Base-by-base conservation (phyloP, 805 yeast genomes). In the Yamadazyma akitaensis region DNA sequence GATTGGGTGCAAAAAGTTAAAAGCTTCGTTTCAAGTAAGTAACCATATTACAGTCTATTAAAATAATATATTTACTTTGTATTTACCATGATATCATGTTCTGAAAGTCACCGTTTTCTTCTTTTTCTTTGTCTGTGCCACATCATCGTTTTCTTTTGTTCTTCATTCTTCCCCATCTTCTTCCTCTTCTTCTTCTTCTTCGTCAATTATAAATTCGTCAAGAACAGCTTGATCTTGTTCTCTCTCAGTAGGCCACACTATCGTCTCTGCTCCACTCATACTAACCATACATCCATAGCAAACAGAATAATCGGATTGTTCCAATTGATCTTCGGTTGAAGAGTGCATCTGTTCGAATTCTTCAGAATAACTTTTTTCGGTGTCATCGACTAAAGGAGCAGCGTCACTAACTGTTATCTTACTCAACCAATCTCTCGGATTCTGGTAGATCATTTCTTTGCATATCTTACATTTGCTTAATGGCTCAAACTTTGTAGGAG, bases 241-340 rank as follows among this genome's bases (percentile, higher is more conserved):
- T 28, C 42, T 37, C 24, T 44, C 51, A 2, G 45, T 76, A 57
- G 59, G 71, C 66, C 61, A 81, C 34, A 44, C 61, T 49, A 57
- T 31, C 46, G 48, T 55, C 16, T 38, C 59, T 48, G 41, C 70
- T 47, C 51, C 80, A 5, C 80, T 78, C 44, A 86, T 57, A 10
- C 82, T 79, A 1, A 84, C 84, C 31, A 81, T 72, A 59, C 96
- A 88, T 2, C 94, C 96, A 56, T 85, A 88, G 59, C 96, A 88
- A 8, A 85, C 55, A 17, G 16, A 37, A 14, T 14, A 33, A n/a
- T 39, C 31, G 4, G 47, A 43, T 19, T 21, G 42, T 19, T 35
- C 35, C 42, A 47, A 31, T 46, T 37, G 41, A 53, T 18, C 28
- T 25, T 34, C 43, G 5, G 8, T 24, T 1, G 35, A 7, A 12